These are phyloP conservation scores for Penicilliopsis zonata DNA, from an alignment of 495 filamentous ascomycete genomes.

Conservation along the genomic window DNA sequence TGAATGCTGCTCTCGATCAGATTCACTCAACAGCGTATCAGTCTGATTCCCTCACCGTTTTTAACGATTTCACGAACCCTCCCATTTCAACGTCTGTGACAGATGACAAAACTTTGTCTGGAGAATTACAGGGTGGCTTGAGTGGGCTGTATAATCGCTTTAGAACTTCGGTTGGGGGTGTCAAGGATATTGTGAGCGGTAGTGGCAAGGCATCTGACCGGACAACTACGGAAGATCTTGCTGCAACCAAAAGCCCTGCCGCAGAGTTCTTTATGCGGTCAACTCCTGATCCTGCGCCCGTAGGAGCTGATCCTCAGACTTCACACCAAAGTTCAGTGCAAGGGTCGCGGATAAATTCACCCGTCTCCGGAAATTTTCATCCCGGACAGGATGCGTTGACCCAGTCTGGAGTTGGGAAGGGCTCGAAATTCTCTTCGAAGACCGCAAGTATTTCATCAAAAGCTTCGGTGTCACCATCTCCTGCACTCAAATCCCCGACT, in stretches of 20 bases:
- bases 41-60: slow-evolving; percentile 68
- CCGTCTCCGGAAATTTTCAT: slow-evolving; percentile 19
- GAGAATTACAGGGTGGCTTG: slow-evolving; percentile 69
- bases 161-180: slow-evolving; percentile 61
- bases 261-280: slow-evolving; percentile 21
- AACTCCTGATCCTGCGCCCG: slow-evolving; percentile 10
- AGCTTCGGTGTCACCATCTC: slow-evolving; percentile 33
- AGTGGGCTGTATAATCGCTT: slow-evolving; percentile 78
- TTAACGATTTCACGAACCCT: slow-evolving; percentile 64
- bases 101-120: slow-evolving; percentile 56
- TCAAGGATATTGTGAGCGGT: slow-evolving; percentile 43
- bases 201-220: slow-evolving; percentile 27
- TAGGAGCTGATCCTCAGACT: slow-evolving; percentile 12
- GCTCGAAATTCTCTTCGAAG: slow-evolving; percentile 44
- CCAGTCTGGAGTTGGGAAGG: slow-evolving; percentile 26
- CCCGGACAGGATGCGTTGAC: slow-evolving; percentile 20
- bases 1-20: slow-evolving; percentile 64
- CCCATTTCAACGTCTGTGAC: slow-evolving; percentile 33
- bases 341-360: slow-evolving; percentile 31
- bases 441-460: slow-evolving; percentile 42
- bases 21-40: slow-evolving; percentile 77
- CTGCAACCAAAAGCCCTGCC: slow-evolving; percentile 11
- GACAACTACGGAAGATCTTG: slow-evolving; percentile 12
- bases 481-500: slow-evolving; percentile 19
- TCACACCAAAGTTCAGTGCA: slow-evolving; percentile 21